phyloP scores from a whole-genome alignment of 208 protist species.

The Crithidia sp. region DNA sequence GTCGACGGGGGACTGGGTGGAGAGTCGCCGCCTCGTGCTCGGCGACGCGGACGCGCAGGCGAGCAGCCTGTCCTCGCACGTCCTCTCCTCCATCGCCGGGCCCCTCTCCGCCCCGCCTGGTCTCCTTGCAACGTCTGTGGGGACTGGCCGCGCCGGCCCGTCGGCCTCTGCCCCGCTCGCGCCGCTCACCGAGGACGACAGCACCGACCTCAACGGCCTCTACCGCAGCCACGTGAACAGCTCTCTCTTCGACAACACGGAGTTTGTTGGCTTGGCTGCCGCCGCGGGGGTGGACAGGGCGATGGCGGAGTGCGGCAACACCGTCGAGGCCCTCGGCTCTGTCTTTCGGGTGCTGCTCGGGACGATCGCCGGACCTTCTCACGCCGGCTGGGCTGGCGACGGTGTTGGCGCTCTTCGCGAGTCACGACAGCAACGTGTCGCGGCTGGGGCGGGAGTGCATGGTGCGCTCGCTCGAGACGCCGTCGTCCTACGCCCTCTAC shows the following conservation, averaged over 20 bases:
- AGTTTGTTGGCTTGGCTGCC: conserved; percentile 15
- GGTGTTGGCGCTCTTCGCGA: conserved; percentile 57
- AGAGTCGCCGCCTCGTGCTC: conserved; percentile 3
- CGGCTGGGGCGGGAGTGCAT: conserved; percentile 67
- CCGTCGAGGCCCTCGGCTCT: conserved; percentile 42
- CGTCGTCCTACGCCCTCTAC: conserved; percentile 59
- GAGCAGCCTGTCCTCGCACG: not conserved
- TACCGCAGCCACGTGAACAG: conserved; percentile 16
- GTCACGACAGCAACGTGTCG: conserved; percentile 44
- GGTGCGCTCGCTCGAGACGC: conserved; percentile 53
- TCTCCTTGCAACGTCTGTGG: not conserved
- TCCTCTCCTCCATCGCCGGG: not conserved
- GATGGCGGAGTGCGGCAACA: conserved; percentile 38
- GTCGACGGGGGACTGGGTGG: conserved; percentile 14
- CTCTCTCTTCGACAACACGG: conserved; percentile 22
- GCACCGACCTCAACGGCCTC: conserved; percentile 6
- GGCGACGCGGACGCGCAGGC: not conserved
- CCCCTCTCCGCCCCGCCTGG: not conserved
- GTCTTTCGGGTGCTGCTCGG: conserved; percentile 65
- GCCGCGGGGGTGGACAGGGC: conserved; percentile 2
- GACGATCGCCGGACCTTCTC: conserved; percentile 40
- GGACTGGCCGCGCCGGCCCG: not conserved
- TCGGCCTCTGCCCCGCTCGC: not conserved
- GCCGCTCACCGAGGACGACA: conserved; percentile 3
- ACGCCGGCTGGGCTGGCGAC: conserved; percentile 34